Percentiles rank a stretch among this genome's conserved stretches.
These are phyloP conservation scores for Penicillium antarcticum DNA, from an alignment of 495 filamentous ascomycete genomes.

Conservation along the genomic window DNA sequence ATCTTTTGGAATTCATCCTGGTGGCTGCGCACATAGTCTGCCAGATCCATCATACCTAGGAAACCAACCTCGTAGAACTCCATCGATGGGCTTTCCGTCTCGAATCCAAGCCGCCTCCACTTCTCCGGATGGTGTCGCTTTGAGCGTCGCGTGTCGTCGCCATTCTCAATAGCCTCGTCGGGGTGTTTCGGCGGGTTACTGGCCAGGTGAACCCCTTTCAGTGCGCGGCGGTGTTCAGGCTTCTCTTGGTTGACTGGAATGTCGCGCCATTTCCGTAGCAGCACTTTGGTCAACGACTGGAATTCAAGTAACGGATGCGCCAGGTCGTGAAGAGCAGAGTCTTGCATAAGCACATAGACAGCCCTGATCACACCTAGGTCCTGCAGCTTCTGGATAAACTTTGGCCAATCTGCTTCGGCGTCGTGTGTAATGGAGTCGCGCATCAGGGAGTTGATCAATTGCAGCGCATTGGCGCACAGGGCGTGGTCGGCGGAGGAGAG, in stretches of 20 bases:
- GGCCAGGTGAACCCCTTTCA: conserved; percentile 79
- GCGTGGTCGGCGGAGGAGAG: conserved; percentile 93
- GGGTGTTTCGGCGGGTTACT: conserved; percentile 63
- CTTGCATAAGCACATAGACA: conserved; percentile 90
- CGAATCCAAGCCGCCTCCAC: conserved; percentile 90
- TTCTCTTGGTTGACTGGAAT: conserved; percentile 79
- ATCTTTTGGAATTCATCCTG: conserved; percentile 91
- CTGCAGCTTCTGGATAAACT: conserved; percentile 88
- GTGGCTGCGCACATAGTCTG: conserved; percentile 85
- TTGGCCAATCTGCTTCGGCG: conserved; percentile 78
- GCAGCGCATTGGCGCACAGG: conserved; percentile 90
- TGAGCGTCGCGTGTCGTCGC: conserved; percentile 51
- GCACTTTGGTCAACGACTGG: conserved; percentile 84
- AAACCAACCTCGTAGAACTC: conserved; percentile 89
- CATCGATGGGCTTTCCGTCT: conserved; percentile 76
- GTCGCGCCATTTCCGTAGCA: conserved; percentile 88
- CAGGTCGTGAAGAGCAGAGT: conserved; percentile 86
- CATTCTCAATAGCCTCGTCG: conserved; percentile 30
- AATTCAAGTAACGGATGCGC: conserved; percentile 92
- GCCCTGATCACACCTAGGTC: conserved; percentile 91
- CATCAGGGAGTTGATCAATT: conserved; percentile 93
- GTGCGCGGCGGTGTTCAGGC: conserved; percentile 81
- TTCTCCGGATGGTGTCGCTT: conserved; percentile 81
- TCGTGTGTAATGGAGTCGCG: conserved; percentile 88
- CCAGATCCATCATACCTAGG: conserved; percentile 95